These are phyloP conservation scores for Zelonia costaricensis DNA, from an alignment of 208 protist species.

Conservation along the genomic window DNA sequence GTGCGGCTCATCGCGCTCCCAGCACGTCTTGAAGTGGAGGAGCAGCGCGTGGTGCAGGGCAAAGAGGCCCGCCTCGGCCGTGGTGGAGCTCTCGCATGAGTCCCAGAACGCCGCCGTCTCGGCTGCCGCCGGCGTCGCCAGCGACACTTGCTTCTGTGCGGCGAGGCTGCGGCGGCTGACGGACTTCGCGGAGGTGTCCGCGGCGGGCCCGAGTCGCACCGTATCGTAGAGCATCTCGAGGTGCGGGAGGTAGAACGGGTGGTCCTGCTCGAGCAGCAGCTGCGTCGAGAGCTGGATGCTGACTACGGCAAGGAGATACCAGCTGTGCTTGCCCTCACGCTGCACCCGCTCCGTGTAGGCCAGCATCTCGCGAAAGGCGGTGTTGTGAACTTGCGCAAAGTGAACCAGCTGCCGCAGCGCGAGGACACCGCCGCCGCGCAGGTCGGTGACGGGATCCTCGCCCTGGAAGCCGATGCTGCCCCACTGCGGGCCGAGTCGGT, in stretches of 20 bases:
- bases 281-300: conserved; percentile 85
- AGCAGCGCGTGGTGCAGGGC: conserved; percentile 79
- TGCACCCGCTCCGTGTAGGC: conserved; percentile 58
- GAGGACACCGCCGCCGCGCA: conserved; percentile 84
- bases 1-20: conserved; percentile 79
- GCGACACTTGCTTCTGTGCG: conserved; percentile 10
- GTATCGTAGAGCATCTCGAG: conserved; percentile 79
- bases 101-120: conserved; percentile 30
- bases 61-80: conserved; percentile 70
- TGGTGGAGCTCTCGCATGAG: conserved; percentile 4
- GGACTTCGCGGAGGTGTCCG: conserved; percentile 15
- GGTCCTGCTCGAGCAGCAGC: conserved; percentile 63
- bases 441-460: conserved; percentile 84
- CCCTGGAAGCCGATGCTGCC: conserved; percentile 86
- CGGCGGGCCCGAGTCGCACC: conserved; percentile 25
- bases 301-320: conserved; percentile 86
- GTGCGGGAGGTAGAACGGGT: conserved; percentile 51
- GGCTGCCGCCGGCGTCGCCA: conserved; percentile 1
- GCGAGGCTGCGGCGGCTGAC: conserved; percentile 21
- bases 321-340: conserved; percentile 40
- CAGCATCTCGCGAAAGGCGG: conserved; percentile 71
- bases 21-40: conserved; percentile 77
- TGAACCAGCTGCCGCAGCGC: conserved; percentile 77
- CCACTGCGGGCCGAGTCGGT: conserved; percentile 60
- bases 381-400: conserved; percentile 72